Evolutionary conservation across 75 land plant species (phyloP).

Genomic region (Sequoia sempervirens): DNA sequence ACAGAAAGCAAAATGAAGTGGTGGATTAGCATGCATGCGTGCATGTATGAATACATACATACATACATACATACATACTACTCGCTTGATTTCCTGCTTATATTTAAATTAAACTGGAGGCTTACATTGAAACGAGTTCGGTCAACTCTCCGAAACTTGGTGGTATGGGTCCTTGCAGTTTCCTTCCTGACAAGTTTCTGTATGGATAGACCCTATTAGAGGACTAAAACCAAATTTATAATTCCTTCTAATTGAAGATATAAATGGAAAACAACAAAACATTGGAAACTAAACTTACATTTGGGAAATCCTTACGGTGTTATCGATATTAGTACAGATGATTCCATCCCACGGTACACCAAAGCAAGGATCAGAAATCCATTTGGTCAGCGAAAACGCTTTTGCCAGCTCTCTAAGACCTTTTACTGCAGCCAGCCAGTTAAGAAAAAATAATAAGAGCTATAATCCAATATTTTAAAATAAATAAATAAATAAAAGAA

Average conservation of each 20-base stretch:
- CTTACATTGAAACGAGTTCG: not conserved
- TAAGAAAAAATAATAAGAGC: not conserved
- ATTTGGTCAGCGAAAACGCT: not conserved
- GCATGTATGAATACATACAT: too few species aligned
- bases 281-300: not conserved
- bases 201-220: too few species aligned
- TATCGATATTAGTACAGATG: not conserved
- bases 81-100: too few species aligned
- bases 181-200: not conserved
- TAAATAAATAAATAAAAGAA: too few species aligned
- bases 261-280: not conserved
- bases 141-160: not conserved
- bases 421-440: not conserved
- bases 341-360: not conserved
- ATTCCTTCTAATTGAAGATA: too few species aligned
- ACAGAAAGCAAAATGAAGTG: too few species aligned
- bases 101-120: not conserved
- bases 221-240: too few species aligned
- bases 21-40: too few species aligned
- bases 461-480: too few species aligned
- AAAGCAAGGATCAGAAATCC: constrained; percentile 3
- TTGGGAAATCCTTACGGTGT: not conserved
- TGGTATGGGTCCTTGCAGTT: not conserved
- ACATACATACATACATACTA: too few species aligned
- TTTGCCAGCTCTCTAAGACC: not conserved